Evolutionary conservation across 129 eudicot species (phyloP).

Genomic region (Flaveria ramosissima): DNA sequence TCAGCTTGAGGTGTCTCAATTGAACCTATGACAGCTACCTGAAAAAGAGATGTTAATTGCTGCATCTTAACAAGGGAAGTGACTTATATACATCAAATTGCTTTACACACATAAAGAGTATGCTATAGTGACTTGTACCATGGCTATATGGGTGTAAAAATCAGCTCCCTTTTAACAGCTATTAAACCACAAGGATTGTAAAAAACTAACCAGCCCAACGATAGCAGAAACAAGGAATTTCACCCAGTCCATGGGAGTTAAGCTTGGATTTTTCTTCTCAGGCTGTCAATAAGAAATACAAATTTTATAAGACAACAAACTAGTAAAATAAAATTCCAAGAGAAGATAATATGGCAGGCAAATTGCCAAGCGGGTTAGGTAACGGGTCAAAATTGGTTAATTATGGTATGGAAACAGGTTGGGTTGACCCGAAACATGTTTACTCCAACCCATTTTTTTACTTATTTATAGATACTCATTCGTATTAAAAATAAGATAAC

Average conservation of each 20-base stretch:
- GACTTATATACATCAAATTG: not conserved
- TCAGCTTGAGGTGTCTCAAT: conserved; percentile 86
- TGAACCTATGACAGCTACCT: conserved; percentile 80
- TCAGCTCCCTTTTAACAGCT: not conserved
- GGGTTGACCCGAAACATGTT: not conserved
- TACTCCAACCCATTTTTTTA: not conserved
- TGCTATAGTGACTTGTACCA: not conserved
- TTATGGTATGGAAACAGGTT: not conserved
- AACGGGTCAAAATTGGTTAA: no score
- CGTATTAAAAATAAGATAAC: not conserved
- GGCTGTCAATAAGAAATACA: conserved; percentile 57
- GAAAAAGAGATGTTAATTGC: conserved; percentile 25
- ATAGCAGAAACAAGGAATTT: conserved; percentile 79
- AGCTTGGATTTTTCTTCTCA: conserved; percentile 93
- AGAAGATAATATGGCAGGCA: not conserved
- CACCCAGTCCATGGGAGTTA: conserved; percentile 97
- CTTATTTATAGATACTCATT: not conserved
- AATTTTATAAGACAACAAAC: not conserved
- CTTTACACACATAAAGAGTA: not conserved
- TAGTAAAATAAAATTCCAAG: not conserved
- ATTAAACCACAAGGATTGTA: not conserved
- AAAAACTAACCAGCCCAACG: conserved; percentile 80
- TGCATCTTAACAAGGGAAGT: not conserved
- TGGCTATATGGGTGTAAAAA: not conserved
- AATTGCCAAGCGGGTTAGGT: no score